A percentile compares a stretch with the other conserved stretches of the same genome.
Evolutionary conservation across 176 grass and related monocot genomes (phyloP).

Genomic region (Oryza rufipogon): DNA sequence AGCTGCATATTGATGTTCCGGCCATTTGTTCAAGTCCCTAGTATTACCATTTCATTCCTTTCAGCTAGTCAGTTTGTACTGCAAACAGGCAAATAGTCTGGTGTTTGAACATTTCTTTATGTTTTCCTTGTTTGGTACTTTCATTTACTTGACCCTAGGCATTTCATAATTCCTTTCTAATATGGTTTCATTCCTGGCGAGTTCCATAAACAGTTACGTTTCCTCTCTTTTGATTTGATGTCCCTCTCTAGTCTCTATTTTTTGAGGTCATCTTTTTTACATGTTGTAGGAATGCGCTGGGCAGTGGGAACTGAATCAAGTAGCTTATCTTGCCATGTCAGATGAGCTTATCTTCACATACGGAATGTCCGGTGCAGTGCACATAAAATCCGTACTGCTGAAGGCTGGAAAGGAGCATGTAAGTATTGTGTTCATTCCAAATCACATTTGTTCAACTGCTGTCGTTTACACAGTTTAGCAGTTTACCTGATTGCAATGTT

Average conservation of each 20-base stretch:
- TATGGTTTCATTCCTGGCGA: background rate
- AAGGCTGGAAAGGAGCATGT: constrained; percentile 10
- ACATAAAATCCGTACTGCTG: background rate
- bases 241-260: background rate
- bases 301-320: background rate
- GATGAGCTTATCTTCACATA: constrained; percentile 1
- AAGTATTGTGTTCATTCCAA: constrained; percentile 21
- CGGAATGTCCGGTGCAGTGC: background rate
- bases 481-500: constrained; percentile 28
- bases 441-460: constrained; percentile 6
- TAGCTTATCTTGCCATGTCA: constrained; percentile 3
- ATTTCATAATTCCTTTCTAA: background rate
- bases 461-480: constrained; percentile 2
- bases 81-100: background rate
- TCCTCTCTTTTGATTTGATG: background rate
- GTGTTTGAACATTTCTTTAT: background rate
- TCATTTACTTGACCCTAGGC: background rate
- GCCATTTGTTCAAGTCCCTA: background rate
- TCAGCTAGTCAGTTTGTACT: background rate
- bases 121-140: background rate
- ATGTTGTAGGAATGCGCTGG: constrained; percentile 5
- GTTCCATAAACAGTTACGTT: background rate
- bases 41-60: background rate
- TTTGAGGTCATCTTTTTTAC: background rate
- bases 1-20: too few species aligned